Base-by-base conservation (phyloP, 495 filamentous ascomycete species). In the Aspergillus indologenus region DNA sequence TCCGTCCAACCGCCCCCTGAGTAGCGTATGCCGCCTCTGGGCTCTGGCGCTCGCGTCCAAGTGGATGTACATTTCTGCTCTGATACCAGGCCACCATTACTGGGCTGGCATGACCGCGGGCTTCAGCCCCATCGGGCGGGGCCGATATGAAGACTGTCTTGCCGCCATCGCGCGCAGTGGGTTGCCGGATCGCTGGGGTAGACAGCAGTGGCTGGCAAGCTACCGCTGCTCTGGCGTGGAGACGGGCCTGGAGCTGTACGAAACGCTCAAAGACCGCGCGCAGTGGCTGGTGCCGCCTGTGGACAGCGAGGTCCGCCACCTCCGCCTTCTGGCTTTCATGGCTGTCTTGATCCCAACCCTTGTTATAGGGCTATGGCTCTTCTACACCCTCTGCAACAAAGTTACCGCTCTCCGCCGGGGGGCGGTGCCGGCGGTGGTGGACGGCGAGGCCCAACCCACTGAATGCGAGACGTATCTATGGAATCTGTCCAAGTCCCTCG, bases 221-320 rank as follows among this genome's bases (percentile, higher is more conserved):
- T 19, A 34, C 31, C 57, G 56, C 45, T 65, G 63, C 59, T 20
- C 46, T 12, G 63, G 63, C 2, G 47, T 58, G 20, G 44, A 44
- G 24, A n/a, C 54, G 4, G 63, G 59, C 1, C 9, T 62, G 8
- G 52, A 53, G 9, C 4, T 59, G 48, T 14, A 21, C 1, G 31
- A 21, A 1, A 22, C 19, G 1, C 11, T 58, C 50, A 19, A 50
- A 1, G 24, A 54, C n/a, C 26, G 45, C 15, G 5, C 7, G 23
- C 29, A 2, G 44, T 15, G 29, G 14, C 19, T 29, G 26, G 3
- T 59, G 12, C 22, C 18, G 17, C 42, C 18, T 20, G 26, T 51
- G 17, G 57, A 51, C 19, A 19, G 23, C 14, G 62, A 65, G 19
- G 45, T 65, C 31, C 22, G 45, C 14, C 57, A 60, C 21, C 4